These are phyloP conservation scores for Sonneratia caseolaris DNA, from an alignment of 345 rosid species.

Conservation along the genomic window DNA sequence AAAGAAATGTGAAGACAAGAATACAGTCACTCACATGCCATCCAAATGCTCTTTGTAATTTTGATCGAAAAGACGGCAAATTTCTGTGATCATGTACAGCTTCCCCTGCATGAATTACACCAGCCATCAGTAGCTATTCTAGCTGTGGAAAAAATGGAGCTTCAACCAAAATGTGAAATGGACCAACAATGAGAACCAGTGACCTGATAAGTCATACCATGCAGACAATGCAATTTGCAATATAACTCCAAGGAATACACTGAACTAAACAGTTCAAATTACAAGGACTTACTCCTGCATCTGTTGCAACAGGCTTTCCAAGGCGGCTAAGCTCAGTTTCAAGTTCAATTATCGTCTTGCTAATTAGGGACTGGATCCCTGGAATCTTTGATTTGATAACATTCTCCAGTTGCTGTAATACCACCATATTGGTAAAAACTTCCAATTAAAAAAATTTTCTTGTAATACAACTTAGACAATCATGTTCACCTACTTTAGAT, in stretches of 20 bases:
- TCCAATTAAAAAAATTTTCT: neutral
- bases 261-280: neutral
- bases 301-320: constrained; percentile 97
- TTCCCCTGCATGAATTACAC: constrained; percentile 63
- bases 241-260: neutral
- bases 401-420: constrained; percentile 85
- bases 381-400: constrained; percentile 97
- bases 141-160: neutral
- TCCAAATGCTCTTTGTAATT: constrained; percentile 94
- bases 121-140: constrained; percentile 13
- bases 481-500: constrained; percentile 52
- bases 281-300: constrained; percentile 76
- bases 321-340: constrained; percentile 88
- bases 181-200: neutral
- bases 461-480: neutral
- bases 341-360: constrained; percentile 72
- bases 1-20: neutral
- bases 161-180: neutral
- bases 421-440: neutral
- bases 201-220: neutral
- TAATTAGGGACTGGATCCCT: constrained; percentile 89
- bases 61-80: constrained; percentile 90
- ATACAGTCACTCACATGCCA: constrained; percentile 59
- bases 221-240: neutral
- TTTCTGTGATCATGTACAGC: constrained; percentile 92